Evolutionary conservation across 2,329 filamentous ascomycete genomes (phyloP).

Genomic region (Fonsecaea pugnacius): DNA sequence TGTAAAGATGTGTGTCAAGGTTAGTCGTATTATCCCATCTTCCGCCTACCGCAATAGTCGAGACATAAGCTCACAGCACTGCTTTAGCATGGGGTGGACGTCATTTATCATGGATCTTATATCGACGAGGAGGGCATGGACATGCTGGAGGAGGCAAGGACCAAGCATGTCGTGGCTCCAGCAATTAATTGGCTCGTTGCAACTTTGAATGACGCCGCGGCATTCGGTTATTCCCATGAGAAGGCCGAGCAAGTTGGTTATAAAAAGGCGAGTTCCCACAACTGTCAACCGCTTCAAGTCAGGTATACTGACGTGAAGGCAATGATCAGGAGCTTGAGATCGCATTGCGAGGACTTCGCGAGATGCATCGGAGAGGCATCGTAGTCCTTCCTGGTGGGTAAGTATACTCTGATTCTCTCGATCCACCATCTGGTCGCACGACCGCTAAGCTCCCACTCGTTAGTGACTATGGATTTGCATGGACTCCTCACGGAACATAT

Average conservation of each 20-base stretch:
- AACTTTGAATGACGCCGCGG: conserved; percentile 46
- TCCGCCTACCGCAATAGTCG: neutral
- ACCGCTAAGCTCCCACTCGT: neutral
- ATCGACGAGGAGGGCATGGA: conserved; percentile 49
- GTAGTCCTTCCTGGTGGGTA: conserved; percentile 50
- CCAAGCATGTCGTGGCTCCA: conserved; percentile 49
- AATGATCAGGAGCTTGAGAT: conserved; percentile 44
- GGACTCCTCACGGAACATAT: conserved; percentile 56
- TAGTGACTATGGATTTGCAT: conserved; percentile 54
- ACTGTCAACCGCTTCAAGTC: neutral
- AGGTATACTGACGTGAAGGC: neutral
- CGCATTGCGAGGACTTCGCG: conserved; percentile 47
- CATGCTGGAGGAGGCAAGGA: conserved; percentile 45
- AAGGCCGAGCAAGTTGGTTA: conserved; percentile 54
- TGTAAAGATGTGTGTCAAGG: conserved; percentile 49
- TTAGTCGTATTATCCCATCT: conserved; percentile 2
- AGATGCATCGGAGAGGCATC: conserved; percentile 54
- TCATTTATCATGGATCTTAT: conserved; percentile 55
- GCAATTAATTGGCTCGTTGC: conserved; percentile 52
- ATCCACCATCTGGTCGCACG: neutral
- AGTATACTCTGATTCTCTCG: conserved; percentile 2
- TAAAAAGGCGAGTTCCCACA: conserved; percentile 35
- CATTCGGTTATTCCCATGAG: conserved; percentile 50
- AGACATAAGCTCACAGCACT: neutral
- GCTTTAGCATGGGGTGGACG: conserved; percentile 49